phyloP scores from a whole-genome alignment of 2,329 filamentous ascomycete genomes.

The Coniochaeta sp. region DNA sequence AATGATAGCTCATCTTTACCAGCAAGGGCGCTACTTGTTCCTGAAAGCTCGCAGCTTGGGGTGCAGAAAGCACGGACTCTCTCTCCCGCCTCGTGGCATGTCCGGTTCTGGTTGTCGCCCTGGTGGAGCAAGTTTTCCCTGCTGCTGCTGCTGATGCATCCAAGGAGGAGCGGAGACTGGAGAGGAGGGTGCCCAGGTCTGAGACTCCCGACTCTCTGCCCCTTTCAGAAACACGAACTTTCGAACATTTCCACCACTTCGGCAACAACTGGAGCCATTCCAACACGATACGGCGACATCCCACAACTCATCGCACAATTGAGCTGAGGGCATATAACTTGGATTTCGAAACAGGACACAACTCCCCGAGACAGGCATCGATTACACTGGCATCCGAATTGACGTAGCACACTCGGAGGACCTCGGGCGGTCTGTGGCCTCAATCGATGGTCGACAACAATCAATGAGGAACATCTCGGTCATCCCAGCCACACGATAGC shows the following conservation, averaged over 20 bases:
- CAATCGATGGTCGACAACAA: background rate
- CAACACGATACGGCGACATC: background rate
- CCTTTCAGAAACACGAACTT: background rate
- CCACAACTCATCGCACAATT: background rate
- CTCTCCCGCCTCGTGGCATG: background rate
- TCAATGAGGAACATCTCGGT: background rate
- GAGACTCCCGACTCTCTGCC: background rate
- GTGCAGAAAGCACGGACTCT: background rate
- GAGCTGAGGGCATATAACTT: background rate
- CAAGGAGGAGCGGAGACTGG: background rate
- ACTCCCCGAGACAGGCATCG: background rate
- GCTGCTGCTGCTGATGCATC: background rate
- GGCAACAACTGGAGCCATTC: too few species aligned
- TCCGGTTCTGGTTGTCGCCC: background rate
- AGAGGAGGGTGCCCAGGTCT: too few species aligned
- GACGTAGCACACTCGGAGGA: background rate
- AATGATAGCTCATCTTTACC: background rate
- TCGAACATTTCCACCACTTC: too few species aligned
- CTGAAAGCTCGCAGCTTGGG: too few species aligned
- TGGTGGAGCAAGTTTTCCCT: background rate
- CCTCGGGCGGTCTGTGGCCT: background rate
- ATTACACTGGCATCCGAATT: background rate
- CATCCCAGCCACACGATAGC: background rate
- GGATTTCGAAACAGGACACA: background rate
- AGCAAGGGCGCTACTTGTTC: background rate